Evolutionary conservation across 768 basidiomycete genomes (phyloP), one percentile per base, ranked within the genome.

Genomic region (Hericium coralloides): DNA sequence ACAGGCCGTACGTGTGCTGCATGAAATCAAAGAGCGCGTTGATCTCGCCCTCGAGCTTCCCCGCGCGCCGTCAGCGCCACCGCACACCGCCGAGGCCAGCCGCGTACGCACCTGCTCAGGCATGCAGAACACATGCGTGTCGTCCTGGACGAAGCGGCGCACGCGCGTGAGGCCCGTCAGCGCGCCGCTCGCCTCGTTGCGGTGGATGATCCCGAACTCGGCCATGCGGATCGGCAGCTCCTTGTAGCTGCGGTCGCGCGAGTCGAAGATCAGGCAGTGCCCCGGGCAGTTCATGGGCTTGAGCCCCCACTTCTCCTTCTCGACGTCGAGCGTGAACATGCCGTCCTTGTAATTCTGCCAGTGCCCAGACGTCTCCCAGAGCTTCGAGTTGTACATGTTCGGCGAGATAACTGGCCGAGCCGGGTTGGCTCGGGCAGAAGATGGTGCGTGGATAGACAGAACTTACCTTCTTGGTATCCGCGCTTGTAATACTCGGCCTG

Each of bases 231-330:
- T 85, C 8, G 97, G 97, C 14, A 98, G 79, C 70, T 99, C 97
- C 69, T 86, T 89, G 75, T 98, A 98, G 59, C 84, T 87, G 60
- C 97, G 84, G 70, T 97, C 95, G 57, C 91, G 80, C 23, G 90
- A 88, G 72, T 93, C 95, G 67, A 98, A 99, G 64, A 99, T 91
- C 52, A 98, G 71, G 70, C 91, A 94, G 69, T 98, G 97, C 5
- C 95, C 95, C 0, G 91, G 97, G 75, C 97, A 98, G 72, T 99
- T 99, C 97, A 99, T 99, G 18, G 97, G 97, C 73, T 98, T 97
- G 58, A 98, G 78, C 0, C 81, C 95, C 83, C 92, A 99, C 67
- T 82, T 82, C 73, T 98, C 94, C 74, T 98, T 98, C 73, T 99
- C 97, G 56, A 98, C 73, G 57, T 95, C 89, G 57, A 98, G 84